Percentiles rank a stretch among this genome's conserved stretches.
Conservation (phyloP, 352 stramenopile genomes). For the Plasmopara muralis region DNA sequence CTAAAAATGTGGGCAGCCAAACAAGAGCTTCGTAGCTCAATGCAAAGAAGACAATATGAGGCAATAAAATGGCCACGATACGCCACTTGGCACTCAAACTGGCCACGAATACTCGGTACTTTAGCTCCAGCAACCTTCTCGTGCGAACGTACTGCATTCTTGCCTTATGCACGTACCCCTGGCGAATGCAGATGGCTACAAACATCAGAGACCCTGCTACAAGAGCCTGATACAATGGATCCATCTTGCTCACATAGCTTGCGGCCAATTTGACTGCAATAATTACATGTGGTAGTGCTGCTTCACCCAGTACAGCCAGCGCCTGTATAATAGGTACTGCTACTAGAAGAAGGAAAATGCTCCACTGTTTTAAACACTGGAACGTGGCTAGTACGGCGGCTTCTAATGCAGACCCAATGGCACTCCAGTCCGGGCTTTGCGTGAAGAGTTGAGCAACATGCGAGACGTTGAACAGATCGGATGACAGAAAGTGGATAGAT, state of each 20-base stretch:
- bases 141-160: constrained; percentile 46
- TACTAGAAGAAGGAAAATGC: constrained; percentile 42
- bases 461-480: constrained; percentile 15
- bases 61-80: constrained; percentile 48
- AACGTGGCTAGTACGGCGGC: constrained; percentile 48
- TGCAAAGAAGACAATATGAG: constrained; percentile 58
- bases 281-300: constrained; percentile 61
- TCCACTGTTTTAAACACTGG: constrained; percentile 55
- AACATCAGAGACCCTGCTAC: constrained; percentile 28
- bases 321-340: constrained; percentile 38
- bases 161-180: constrained; percentile 58
- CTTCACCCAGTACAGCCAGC: constrained; percentile 38
- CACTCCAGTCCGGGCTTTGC: constrained; percentile 51
- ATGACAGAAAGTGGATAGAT: too few relatives aligned
- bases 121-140: constrained; percentile 40
- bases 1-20: constrained; percentile 40
- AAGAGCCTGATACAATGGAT: constrained; percentile 50
- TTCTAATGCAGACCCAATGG: constrained; percentile 51
- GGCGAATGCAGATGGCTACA: constrained; percentile 43
- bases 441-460: constrained; percentile 37
- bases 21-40: constrained; percentile 51
- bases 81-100: constrained; percentile 71
- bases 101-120: constrained; percentile 59
- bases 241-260: constrained; percentile 44
- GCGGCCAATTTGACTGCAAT: constrained; percentile 26